Evolutionary conservation across 805 yeast genomes (phyloP).

Genomic region (Ogataea glucozyma): DNA sequence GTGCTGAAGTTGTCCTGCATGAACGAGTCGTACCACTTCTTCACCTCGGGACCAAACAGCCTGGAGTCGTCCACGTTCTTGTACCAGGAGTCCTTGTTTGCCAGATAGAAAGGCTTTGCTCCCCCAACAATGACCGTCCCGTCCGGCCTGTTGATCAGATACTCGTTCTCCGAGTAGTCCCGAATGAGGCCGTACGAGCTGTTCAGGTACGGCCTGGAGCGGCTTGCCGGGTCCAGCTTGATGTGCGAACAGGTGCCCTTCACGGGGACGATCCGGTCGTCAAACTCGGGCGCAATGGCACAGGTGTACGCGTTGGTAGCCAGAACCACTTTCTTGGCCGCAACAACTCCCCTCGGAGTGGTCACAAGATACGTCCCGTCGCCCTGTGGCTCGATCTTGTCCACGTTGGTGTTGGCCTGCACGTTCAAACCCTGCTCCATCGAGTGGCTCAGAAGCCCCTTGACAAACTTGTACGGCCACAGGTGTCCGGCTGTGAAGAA

Average conservation of each 20-base stretch:
- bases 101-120: conserved; percentile 29
- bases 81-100: conserved; percentile 31
- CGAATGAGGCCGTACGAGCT: conserved; percentile 34
- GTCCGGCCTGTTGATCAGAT: conserved; percentile 40
- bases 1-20: conserved; percentile 35
- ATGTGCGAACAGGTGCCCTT: conserved; percentile 38
- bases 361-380: conserved; percentile 35
- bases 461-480: conserved; percentile 45
- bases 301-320: conserved; percentile 38
- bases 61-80: conserved; percentile 39
- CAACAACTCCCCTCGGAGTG: conserved; percentile 27
- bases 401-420: conserved; percentile 42
- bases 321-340: conserved; percentile 37
- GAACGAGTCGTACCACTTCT: conserved; percentile 27
- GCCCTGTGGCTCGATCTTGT: conserved; percentile 22
- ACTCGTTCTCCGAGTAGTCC: conserved; percentile 21
- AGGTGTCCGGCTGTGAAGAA: conserved; percentile 43
- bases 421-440: conserved; percentile 39
- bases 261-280: conserved; percentile 35
- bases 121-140: conserved; percentile 41
- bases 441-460: conserved; percentile 34
- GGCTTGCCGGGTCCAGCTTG: conserved; percentile 7
- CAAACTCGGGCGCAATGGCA: conserved; percentile 25
- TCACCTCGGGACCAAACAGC: conserved; percentile 28
- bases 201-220: conserved; percentile 32